phyloP scores from a whole-genome alignment of 2,329 filamentous ascomycete species.

The Neocatenulostroma microsporum region DNA sequence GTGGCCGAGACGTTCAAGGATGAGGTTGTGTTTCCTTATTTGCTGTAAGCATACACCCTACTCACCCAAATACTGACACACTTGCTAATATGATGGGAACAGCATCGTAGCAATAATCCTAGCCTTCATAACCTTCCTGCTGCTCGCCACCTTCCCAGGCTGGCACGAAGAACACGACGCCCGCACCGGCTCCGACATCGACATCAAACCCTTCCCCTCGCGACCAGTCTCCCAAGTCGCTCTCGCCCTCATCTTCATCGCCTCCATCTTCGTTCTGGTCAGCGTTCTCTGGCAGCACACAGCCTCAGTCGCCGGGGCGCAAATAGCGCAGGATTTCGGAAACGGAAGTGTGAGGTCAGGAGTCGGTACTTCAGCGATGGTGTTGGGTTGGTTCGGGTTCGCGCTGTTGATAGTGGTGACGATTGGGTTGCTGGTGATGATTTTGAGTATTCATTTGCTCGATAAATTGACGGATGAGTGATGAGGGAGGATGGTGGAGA shows the following conservation, averaged over 20 bases:
- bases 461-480: conserved; percentile 48
- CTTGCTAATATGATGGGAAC: conserved; percentile 10
- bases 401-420: conserved; percentile 89
- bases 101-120: conserved; percentile 97
- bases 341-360: conserved; percentile 82
- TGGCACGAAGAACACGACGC: conserved; percentile 90
- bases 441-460: conserved; percentile 80
- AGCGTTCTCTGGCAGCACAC: conserved; percentile 84
- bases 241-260: conserved; percentile 78
- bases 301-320: conserved; percentile 86
- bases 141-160: conserved; percentile 92
- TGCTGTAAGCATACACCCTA: conserved; percentile 58
- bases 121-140: conserved; percentile 88
- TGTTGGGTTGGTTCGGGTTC: conserved; percentile 96
- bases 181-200: conserved; percentile 67
- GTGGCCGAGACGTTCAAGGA: conserved; percentile 95
- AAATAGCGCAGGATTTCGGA: conserved; percentile 85
- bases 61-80: conserved; percentile 4
- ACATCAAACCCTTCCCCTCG: conserved; percentile 90
- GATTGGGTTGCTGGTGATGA: conserved; percentile 92
- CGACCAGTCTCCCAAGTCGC: conserved; percentile 87
- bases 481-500: conserved; percentile 10
- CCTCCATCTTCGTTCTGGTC: conserved; percentile 58
- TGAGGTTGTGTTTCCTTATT: conserved; percentile 94
- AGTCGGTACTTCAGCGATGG: conserved; percentile 91